Evolutionary conservation across 495 filamentous ascomycete genomes (phyloP), one percentile per base, ranked within the genome.

Genomic region (Tuber borchii): DNA sequence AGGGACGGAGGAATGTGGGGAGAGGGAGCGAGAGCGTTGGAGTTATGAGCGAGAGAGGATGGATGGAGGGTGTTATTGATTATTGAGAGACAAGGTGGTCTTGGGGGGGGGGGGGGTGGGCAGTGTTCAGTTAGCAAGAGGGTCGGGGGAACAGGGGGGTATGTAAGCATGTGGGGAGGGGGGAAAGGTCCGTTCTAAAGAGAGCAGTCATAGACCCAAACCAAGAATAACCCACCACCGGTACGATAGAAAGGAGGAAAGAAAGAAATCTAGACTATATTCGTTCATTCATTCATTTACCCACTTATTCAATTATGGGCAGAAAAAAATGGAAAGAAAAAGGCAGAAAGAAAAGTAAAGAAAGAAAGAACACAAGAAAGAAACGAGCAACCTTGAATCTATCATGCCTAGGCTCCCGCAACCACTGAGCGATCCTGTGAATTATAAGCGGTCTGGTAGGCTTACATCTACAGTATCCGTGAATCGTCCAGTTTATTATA

Each of bases 1-100:
- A 69, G 51, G 22, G 71, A 51, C 6, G 69, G 61, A 76, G 69
- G 65, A 46, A 17, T 42, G 71, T 34, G 26, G 39, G 40, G 31
- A 56, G 48, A 72, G 26, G 9, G 48, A 34, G 71, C 39, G 48
- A 26, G 40, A 61, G 70, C 3, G 45, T 43, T 61, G 14, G 48
- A 8, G 65, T 26, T 46, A 43, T 77, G n/a, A 26, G 45, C n/a
- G n/a, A 2, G 65, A 16, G 45, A 19, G 46, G 73, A 69, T 7
- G 56, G 26, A 65, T 34, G 56, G 56, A 34, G 56, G 56, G 4
- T n/a, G n/a, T n/a, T n/a, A n/a, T 17, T 4, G 5, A 14, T 65
- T 16, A 56, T 14, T 56, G 48, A 56, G 48, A 56, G 48, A 56
- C 22, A 65, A 19, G 17, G 56, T 65, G n/a, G 56, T 14, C 56